Evolutionary conservation across 2,329 filamentous ascomycete genomes (phyloP), one percentile per base, ranked within the genome.

Genomic region (Rachicladosporium sp.): DNA sequence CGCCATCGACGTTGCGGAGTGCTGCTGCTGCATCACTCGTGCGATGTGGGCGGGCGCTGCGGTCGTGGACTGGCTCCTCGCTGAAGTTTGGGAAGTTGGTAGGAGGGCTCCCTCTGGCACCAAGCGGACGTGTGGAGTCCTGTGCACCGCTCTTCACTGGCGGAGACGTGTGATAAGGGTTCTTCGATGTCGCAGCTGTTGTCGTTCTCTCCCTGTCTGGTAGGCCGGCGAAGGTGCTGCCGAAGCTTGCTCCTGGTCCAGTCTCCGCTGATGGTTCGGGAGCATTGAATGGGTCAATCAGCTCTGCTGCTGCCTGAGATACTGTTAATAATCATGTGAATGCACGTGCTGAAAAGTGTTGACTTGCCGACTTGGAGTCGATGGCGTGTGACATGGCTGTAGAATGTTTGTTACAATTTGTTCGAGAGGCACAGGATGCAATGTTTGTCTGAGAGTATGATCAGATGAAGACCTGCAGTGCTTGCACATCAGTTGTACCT

Each of bases 181-280:
- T 68, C 46, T 59, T 63, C 12, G 62, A 61, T 42, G 49, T 57
- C 29, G 58, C 58, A 13, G 61, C 60, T 40, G 31, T 43, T 55
- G 54, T 29, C 50, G 53, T 33, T 37, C 40, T 21, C 23, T 35
- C 38, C 35, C 37, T 52, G 46, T 40, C 58, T 47, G 45, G 37
- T 31, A 50, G 50, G 32, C 59, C 56, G 35, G 58, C 60, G 46
- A 66, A 67, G 6, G 66, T 67, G 35, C 63, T 64, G 41, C 62
- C 59, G 51, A 76, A 73, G 46, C 74, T 73, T 3, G 68, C 66
- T 43, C 74, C 74, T n/a, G 73, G 72, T 6, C 80, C 78, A 35
- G 75, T 80, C 54, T 82, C 76, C 45, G 80, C 72, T 44, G 68
- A 74, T 10, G 80, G 80, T 45, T 82, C 76, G 7, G 77, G 78